A percentile compares a stretch with the other conserved stretches of the same genome.
Evolutionary conservation across 306 rosid species (phyloP).

Genomic region (Parietaria judaica): DNA sequence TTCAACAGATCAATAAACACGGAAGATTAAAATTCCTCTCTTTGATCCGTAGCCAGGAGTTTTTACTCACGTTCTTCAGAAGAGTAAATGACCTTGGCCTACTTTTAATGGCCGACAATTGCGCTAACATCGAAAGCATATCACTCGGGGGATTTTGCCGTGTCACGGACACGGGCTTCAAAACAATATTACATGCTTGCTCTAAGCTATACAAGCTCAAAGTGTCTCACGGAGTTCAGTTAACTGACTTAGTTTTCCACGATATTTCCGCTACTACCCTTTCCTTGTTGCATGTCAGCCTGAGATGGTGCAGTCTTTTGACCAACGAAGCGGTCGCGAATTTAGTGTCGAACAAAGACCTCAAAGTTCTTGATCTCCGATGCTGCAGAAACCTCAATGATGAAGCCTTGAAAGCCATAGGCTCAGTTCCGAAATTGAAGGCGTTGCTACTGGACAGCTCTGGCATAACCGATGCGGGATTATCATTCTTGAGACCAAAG

Average conservation of each 20-base stretch:
- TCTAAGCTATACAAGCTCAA: slow-evolving; percentile 64
- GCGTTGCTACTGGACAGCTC: slow-evolving; percentile 64
- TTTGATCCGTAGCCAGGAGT: slow-evolving; percentile 79
- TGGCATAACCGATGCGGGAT: slow-evolving; percentile 67
- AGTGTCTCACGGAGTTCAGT: slow-evolving; percentile 85
- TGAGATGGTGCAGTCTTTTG: slow-evolving; percentile 79
- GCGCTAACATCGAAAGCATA: slow-evolving; percentile 76
- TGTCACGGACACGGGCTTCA: slow-evolving; percentile 93
- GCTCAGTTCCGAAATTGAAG: slow-evolving; percentile 52
- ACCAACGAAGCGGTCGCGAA: slow-evolving; percentile 57
- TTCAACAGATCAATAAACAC: slow-evolving; percentile 77
- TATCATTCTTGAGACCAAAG: slow-evolving; percentile 48
- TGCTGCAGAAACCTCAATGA: slow-evolving; percentile 85
- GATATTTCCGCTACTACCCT: slow-evolving; percentile 92
- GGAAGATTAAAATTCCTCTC: slow-evolving; percentile 80
- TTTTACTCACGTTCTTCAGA: slow-evolving; percentile 50
- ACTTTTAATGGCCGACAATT: slow-evolving; percentile 86
- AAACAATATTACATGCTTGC: slow-evolving; percentile 83
- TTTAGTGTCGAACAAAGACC: slow-evolving; percentile 72
- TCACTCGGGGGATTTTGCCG: slow-evolving; percentile 93
- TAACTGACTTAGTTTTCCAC: slow-evolving; percentile 83
- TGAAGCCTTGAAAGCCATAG: slow-evolving; percentile 58
- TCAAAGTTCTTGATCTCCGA: slow-evolving; percentile 73
- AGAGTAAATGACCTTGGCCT: slow-evolving; percentile 85
- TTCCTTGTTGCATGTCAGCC: slow-evolving; percentile 66